Evolutionary conservation across 768 basidiomycete genomes (phyloP), one percentile per base, ranked within the genome.

Genomic region (Russula dissimulans): DNA sequence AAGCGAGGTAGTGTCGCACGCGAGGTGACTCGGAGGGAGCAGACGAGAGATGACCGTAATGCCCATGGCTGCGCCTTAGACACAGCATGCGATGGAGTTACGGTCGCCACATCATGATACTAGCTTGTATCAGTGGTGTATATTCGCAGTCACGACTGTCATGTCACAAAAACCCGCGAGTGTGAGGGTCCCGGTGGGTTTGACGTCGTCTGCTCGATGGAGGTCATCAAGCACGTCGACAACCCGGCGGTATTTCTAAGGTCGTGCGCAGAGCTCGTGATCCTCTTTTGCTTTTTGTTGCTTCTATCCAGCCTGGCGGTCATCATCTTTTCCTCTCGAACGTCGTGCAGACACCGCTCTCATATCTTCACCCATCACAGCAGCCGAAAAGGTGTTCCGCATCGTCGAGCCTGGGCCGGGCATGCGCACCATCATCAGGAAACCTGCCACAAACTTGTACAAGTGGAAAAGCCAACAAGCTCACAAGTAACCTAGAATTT

Each of bases 171-270:
- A 26, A 26, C 22, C 1, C 22, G 22, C 22, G 22, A 26, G 22
- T 2, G 22, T 26, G 22, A 26, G 22, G 22, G 22, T 26, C 22
- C 22, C 22, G 22, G 22, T 26, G 22, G 82, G 54, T 98, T 87
- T 69, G 95, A 98, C 70, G 81, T 94, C 18, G 94, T 99, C 14
- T 97, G 93, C 70, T 89, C 94, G 11, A 91, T 98, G 91, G 97
- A 99, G 72, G 95, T 99, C 8, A 70, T 99, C 34, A 97, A 99
- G 74, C 97, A 99, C 69, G 97, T 99, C 53, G 90, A 97, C 69
- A 87, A 95, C 68, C 95, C 97, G 1, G 77, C 82, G 5, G 78
- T 79, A 7, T 99, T 99, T 71, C 78, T 99, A 50, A 76, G 81
- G 32, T 83, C 86, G 43, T 88, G 93, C 65, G 89, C 89, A 0